A percentile compares a stretch with the other conserved stretches of the same genome.
Evolutionary conservation across 371 early-diverging fungal genomes (phyloP).

Genomic region (Mortierella sp.): DNA sequence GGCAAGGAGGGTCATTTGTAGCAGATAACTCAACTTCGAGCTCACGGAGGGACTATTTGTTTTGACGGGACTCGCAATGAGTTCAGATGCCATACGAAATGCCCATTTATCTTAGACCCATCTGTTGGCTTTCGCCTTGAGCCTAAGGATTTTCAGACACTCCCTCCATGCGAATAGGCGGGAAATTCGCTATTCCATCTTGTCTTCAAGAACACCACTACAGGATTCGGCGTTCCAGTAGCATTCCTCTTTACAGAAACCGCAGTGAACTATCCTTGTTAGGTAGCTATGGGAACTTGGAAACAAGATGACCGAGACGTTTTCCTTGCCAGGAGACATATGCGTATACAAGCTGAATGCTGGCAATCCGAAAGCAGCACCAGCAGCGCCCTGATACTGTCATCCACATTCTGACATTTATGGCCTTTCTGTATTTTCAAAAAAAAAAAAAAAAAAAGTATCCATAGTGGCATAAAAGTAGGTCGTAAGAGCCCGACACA

Average conservation of each 20-base stretch:
- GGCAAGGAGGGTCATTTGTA: conserved; percentile 8
- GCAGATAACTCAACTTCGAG: conserved; percentile 19
- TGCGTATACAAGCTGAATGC: conserved; percentile 15
- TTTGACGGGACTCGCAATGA: conserved; percentile 27
- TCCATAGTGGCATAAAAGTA: conserved; percentile 14
- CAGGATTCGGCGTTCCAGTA: conserved; percentile 27
- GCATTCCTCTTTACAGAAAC: conserved; percentile 20
- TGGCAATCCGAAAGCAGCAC: conserved; percentile 17
- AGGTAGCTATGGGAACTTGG: conserved; percentile 10
- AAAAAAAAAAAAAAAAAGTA: conserved; percentile 27
- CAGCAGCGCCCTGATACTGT: conserved; percentile 18
- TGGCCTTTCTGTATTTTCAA: conserved; percentile 21
- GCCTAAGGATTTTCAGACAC: too few species aligned
- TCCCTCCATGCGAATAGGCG: neutral
- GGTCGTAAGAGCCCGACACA: conserved; percentile 13
- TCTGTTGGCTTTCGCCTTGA: too few species aligned
- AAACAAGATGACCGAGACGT: conserved; percentile 20
- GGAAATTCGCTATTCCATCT: conserved; percentile 15
- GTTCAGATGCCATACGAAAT: conserved; percentile 11
- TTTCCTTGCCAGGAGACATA: conserved; percentile 5
- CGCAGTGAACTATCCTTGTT: neutral
- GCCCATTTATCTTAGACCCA: neutral
- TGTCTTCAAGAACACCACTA: conserved; percentile 19
- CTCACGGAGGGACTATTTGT: conserved; percentile 9
- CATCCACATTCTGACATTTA: conserved; percentile 20